Evolutionary conservation across 1,284 basidiomycete species (phyloP).

Genomic region (Leccinum griseonigrum): DNA sequence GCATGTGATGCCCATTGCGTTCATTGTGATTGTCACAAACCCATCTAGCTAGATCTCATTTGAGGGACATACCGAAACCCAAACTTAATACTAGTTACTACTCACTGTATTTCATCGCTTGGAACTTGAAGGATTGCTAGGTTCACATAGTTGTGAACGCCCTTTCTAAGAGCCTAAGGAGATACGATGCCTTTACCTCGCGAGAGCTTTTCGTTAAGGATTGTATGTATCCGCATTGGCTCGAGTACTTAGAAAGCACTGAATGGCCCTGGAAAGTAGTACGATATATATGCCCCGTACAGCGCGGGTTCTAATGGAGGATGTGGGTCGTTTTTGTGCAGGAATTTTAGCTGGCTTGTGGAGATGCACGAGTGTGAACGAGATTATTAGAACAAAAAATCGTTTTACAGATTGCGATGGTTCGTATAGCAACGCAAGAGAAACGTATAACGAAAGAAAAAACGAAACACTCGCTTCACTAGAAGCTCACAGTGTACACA

Average conservation of each 20-base stretch:
- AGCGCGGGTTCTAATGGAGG: not conserved
- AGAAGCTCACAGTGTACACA: slow-evolving; percentile 27
- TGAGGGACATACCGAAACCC: not conserved
- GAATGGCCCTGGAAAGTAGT: not conserved
- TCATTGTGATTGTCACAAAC: not conserved
- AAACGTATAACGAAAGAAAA: not conserved
- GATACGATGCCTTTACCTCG: not conserved
- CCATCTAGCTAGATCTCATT: not conserved
- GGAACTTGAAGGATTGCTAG: not conserved
- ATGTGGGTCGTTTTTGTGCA: not conserved
- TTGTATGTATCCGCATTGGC: not conserved
- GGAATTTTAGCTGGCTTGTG: not conserved
- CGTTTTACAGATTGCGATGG: not conserved
- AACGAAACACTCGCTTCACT: not conserved
- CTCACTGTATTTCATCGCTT: not conserved
- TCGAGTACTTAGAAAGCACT: not conserved
- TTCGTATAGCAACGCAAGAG: not conserved
- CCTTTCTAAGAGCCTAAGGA: not conserved
- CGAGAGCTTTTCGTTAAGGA: not conserved
- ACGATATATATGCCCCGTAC: not conserved
- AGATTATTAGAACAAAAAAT: not conserved
- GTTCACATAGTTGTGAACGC: not conserved
- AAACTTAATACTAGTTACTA: not conserved
- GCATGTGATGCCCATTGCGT: not conserved
- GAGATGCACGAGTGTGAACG: not conserved